Conservation (phyloP, 305 asterid species). For the Vinca major region DNA sequence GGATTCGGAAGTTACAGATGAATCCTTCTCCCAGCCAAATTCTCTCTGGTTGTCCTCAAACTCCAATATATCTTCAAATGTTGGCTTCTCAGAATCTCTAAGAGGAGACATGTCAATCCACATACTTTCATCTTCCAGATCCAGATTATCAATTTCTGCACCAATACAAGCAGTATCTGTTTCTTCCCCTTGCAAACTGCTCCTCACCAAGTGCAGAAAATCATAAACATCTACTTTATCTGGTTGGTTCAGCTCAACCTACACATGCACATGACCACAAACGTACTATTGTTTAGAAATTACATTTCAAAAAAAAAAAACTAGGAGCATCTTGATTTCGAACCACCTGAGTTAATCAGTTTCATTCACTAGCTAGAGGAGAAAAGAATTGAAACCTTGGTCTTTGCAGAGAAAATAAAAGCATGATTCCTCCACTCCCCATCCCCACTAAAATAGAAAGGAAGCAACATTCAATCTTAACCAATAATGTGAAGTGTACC, state of each 20-base stretch:
- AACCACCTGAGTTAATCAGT: neutral
- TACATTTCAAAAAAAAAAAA: neutral
- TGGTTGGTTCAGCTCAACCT: slow-evolving; percentile 58
- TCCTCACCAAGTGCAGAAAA: slow-evolving; percentile 77
- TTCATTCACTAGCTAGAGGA: neutral
- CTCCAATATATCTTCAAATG: slow-evolving; percentile 60
- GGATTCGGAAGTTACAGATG: slow-evolving; percentile 11
- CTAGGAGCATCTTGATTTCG: neutral
- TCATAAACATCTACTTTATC: slow-evolving; percentile 63
- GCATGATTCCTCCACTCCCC: neutral
- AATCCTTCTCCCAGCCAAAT: slow-evolving; percentile 27
- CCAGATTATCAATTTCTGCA: slow-evolving; percentile 59
- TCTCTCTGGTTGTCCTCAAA: slow-evolving; percentile 18
- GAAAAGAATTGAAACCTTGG: neutral
- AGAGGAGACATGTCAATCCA: slow-evolving; percentile 59
- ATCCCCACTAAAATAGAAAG: neutral
- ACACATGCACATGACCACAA: neutral
- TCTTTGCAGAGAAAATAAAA: neutral
- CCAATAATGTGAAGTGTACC: slow-evolving; percentile 30
- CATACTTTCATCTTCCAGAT: slow-evolving; percentile 45
- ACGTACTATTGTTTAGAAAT: neutral
- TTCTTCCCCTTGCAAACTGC: slow-evolving; percentile 43
- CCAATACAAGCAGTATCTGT: slow-evolving; percentile 69
- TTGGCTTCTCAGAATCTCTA: slow-evolving; percentile 59
- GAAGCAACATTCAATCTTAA: slow-evolving; percentile 2